A percentile compares a stretch with the other conserved stretches of the same genome.
phyloP scores from a whole-genome alignment of 140 eudicot genomes.

The Cichorium intybus region DNA sequence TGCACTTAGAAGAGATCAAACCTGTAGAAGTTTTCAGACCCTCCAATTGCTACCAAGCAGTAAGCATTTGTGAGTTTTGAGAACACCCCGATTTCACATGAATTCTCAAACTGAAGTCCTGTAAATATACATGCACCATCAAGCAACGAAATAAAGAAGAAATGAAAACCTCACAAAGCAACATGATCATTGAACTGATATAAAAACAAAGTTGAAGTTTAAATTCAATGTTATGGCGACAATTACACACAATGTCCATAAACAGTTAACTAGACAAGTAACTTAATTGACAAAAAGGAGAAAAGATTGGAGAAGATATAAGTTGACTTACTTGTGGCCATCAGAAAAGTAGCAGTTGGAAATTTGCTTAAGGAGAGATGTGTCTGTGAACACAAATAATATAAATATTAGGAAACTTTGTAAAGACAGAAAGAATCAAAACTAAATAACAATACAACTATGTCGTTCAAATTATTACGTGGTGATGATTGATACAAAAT shows the following conservation, averaged over 20 bases:
- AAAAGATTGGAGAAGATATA: slow-evolving; percentile 1
- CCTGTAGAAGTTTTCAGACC: slow-evolving; percentile 59
- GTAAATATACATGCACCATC: slow-evolving; percentile 6
- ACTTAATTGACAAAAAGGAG: background rate
- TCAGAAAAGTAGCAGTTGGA: slow-evolving; percentile 9
- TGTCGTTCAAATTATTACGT: background rate
- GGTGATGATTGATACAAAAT: background rate
- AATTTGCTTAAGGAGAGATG: background rate
- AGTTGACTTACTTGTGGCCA: slow-evolving; percentile 33
- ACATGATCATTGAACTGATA: background rate
- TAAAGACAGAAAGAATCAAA: background rate
- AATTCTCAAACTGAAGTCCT: slow-evolving; percentile 55
- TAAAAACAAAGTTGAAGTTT: background rate
- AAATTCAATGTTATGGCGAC: background rate
- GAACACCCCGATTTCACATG: slow-evolving; percentile 52
- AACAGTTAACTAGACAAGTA: background rate
- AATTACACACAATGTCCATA: background rate
- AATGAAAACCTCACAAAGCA: background rate
- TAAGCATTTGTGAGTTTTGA: slow-evolving; percentile 54
- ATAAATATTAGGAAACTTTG: background rate
- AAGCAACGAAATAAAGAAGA: background rate
- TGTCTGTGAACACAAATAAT: slow-evolving; percentile 15
- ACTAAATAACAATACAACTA: background rate
- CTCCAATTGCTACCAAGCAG: slow-evolving; percentile 55
- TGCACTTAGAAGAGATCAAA: background rate